Conservation (phyloP, 1,284 basidiomycete species). For the Trichosporon sp. region DNA sequence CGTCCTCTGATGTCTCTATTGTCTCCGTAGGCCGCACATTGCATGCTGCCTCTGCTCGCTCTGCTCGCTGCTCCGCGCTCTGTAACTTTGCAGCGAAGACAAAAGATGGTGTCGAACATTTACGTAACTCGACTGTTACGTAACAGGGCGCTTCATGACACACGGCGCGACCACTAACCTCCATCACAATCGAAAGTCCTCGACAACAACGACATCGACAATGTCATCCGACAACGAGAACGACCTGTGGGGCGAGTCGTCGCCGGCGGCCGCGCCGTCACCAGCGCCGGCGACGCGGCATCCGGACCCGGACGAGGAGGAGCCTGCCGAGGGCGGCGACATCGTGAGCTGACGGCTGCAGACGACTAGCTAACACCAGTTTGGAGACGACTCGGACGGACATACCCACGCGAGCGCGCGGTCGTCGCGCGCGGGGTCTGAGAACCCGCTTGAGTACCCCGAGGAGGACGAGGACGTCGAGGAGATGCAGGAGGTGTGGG, state of each 20-base stretch:
- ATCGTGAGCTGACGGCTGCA: slow-evolving; percentile 21
- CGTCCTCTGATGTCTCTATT: too few species aligned
- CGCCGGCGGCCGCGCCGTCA: slow-evolving; percentile 10
- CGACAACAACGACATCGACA: slow-evolving; percentile 6
- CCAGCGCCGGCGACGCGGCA: neutral
- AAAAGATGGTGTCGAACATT: neutral
- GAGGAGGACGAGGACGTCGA: slow-evolving; percentile 35
- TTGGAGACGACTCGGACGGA: slow-evolving; percentile 8
- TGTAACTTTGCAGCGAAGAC: neutral
- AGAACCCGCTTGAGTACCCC: slow-evolving; percentile 43
- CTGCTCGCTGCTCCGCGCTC: neutral
- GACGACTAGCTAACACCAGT: slow-evolving; percentile 1
- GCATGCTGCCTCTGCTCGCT: neutral
- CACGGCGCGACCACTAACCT: neutral
- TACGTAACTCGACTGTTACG: neutral
- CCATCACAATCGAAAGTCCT: neutral
- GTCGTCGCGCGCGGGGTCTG: slow-evolving; percentile 15
- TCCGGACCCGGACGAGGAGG: slow-evolving; percentile 11
- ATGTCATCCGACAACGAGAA: slow-evolving; percentile 38
- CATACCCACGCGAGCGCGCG: slow-evolving; percentile 21
- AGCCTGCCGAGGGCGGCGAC: slow-evolving; percentile 9
- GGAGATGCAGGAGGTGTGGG: slow-evolving; percentile 27
- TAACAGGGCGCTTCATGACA: neutral
- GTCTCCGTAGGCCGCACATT: neutral
- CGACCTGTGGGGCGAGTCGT: slow-evolving; percentile 35